A percentile compares a stretch with the other conserved stretches of the same genome.
phyloP scores from a whole-genome alignment of 1,284 basidiomycete genomes.

The Neonothopanus nambi region DNA sequence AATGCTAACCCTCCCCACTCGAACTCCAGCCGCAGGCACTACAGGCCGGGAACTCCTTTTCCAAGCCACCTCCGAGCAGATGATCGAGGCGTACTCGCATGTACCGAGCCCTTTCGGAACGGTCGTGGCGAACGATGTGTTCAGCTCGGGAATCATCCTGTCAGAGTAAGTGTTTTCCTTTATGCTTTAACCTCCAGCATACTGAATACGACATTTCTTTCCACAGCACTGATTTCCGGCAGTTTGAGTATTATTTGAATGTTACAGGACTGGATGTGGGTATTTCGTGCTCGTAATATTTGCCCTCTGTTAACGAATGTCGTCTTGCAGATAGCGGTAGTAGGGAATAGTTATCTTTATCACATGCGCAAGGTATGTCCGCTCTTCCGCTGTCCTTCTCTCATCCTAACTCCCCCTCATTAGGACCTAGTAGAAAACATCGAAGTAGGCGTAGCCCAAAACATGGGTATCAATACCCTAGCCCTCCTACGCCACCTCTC shows the following conservation, averaged over 20 bases:
- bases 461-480: slow-evolving; percentile 92
- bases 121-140: slow-evolving; percentile 91
- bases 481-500: slow-evolving; percentile 84
- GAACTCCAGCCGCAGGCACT: slow-evolving; percentile 82
- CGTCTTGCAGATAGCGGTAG: slow-evolving; percentile 85
- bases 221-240: slow-evolving; percentile 85
- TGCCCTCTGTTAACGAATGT: too few relatives aligned
- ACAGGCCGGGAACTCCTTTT: slow-evolving; percentile 91
- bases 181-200: too few relatives aligned
- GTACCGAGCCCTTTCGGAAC: slow-evolving; percentile 91
- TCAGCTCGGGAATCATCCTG: slow-evolving; percentile 88
- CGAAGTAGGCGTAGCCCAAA: slow-evolving; percentile 80
- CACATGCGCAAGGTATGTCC: slow-evolving; percentile 73
- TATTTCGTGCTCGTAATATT: too few relatives aligned
- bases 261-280: slow-evolving; percentile 81
- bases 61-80: slow-evolving; percentile 92
- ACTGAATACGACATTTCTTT: neutral
- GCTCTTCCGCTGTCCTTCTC: neutral
- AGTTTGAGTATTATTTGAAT: slow-evolving; percentile 91
- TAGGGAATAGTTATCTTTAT: slow-evolving; percentile 93
- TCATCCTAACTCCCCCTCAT: slow-evolving; percentile 28
- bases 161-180: slow-evolving; percentile 90
- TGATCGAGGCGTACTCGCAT: slow-evolving; percentile 89
- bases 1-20: too few relatives aligned
- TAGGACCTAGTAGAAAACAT: slow-evolving; percentile 79